phyloP scores from a whole-genome alignment of 352 stramenopile species.

The Thraustochytrium striatum region DNA sequence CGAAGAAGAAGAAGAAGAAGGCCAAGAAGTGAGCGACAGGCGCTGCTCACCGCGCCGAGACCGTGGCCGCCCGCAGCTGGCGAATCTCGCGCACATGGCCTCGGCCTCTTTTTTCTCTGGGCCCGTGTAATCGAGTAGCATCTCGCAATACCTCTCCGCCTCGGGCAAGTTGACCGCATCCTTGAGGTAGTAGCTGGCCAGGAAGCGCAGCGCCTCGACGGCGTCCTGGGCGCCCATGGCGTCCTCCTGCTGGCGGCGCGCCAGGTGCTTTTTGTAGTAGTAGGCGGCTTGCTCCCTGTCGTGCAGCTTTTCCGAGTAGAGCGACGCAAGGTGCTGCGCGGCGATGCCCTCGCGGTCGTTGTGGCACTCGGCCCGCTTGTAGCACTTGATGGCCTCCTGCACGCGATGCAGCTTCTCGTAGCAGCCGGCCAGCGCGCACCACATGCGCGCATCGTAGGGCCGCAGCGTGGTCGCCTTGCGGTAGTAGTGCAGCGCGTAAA shows the following conservation, averaged over 20 bases:
- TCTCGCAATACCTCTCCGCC: constrained; percentile 39
- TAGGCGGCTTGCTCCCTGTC: constrained; percentile 45
- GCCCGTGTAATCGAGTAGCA: constrained; percentile 33
- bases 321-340: constrained; percentile 7
- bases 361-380: constrained; percentile 46
- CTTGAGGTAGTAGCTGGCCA: constrained; percentile 46
- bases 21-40: background rate
- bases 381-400: constrained; percentile 48
- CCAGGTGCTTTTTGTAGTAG: constrained; percentile 47
- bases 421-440: constrained; percentile 83
- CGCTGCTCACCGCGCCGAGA: background rate
- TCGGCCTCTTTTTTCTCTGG: constrained; percentile 44
- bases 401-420: constrained; percentile 53
- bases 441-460: constrained; percentile 95
- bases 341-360: constrained; percentile 47
- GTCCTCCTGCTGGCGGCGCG: constrained; percentile 18
- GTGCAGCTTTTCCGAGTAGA: constrained; percentile 42
- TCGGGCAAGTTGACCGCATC: constrained; percentile 13
- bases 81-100: constrained; percentile 43
- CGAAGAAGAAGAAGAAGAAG: constrained; percentile 1
- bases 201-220: constrained; percentile 38
- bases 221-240: constrained; percentile 34
- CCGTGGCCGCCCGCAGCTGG: constrained; percentile 10
- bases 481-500: constrained; percentile 98
- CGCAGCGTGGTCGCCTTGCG: constrained; percentile 88